Conservation (phyloP, 2,329 filamentous ascomycete species). For the Alternaria triticimaculans region DNA sequence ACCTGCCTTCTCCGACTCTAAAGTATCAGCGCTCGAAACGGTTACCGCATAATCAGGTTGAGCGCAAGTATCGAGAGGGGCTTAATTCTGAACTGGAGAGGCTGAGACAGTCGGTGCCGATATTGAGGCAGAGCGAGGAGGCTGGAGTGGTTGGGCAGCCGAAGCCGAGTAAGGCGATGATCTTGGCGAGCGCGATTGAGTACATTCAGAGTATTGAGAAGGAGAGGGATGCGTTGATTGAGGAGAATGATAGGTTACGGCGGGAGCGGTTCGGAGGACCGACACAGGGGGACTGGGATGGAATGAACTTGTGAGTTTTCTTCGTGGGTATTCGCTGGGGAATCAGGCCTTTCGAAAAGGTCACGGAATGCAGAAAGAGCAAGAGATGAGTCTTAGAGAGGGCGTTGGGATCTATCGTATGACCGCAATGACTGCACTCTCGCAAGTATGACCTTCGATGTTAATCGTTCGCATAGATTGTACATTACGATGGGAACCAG, state of each 20-base stretch:
- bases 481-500: background rate
- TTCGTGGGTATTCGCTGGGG: background rate
- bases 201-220: constrained; percentile 41
- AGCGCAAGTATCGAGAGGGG: constrained; percentile 37
- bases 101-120: constrained; percentile 35
- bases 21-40: constrained; percentile 29
- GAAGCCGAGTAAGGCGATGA: constrained; percentile 44
- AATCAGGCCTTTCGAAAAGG: background rate
- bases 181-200: constrained; percentile 41
- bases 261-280: constrained; percentile 1
- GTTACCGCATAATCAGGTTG: constrained; percentile 48
- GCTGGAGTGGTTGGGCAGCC: constrained; percentile 33
- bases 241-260: constrained; percentile 37
- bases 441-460: background rate
- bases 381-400: background rate
- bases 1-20: constrained; percentile 9
- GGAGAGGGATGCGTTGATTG: constrained; percentile 34
- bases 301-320: background rate
- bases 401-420: background rate
- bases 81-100: constrained; percentile 42
- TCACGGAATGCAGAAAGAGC: background rate
- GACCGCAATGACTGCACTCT: background rate
- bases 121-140: constrained; percentile 39
- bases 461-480: background rate
- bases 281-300: background rate